Conservation (phyloP, 1,284 basidiomycete genomes). For the Pyrrhoderma noxium region DNA sequence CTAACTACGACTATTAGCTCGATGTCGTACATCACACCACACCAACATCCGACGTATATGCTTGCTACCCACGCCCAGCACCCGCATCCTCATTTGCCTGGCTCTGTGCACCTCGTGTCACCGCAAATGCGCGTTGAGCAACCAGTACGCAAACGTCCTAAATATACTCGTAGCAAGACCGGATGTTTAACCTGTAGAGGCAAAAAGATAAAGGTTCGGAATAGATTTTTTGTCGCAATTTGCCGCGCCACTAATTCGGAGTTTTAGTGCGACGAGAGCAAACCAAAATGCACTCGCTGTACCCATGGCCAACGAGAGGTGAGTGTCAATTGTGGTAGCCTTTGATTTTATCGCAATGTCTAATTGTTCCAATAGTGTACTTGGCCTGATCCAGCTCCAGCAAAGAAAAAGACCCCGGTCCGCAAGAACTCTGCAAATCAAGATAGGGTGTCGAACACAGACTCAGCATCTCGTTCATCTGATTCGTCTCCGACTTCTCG, state of each 20-base stretch:
- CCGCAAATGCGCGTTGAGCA: slow-evolving; percentile 40
- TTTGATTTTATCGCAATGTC: slow-evolving; percentile 9
- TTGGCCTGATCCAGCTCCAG: slow-evolving; percentile 68
- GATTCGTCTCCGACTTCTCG: slow-evolving; percentile 13
- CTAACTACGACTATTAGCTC: not conserved
- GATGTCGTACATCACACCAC: slow-evolving; percentile 12
- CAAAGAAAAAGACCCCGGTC: slow-evolving; percentile 44
- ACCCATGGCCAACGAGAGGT: slow-evolving; percentile 74
- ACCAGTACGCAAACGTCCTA: slow-evolving; percentile 67
- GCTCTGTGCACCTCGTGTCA: slow-evolving; percentile 40
- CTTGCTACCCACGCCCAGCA: slow-evolving; percentile 6
- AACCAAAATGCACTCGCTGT: slow-evolving; percentile 73
- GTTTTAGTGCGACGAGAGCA: slow-evolving; percentile 70
- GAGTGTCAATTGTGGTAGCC: slow-evolving; percentile 23
- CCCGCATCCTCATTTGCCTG: slow-evolving; percentile 15
- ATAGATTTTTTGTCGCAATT: slow-evolving; percentile 11
- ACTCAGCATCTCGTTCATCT: slow-evolving; percentile 17
- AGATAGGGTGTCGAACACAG: slow-evolving; percentile 6
- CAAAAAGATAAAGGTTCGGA: slow-evolving; percentile 76
- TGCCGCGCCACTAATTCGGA: slow-evolving; percentile 11
- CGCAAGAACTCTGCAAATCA: slow-evolving; percentile 18
- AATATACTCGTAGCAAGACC: slow-evolving; percentile 81
- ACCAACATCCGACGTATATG: slow-evolving; percentile 11
- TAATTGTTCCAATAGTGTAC: slow-evolving; percentile 47
- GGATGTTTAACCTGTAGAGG: slow-evolving; percentile 77